Conservation (phyloP, 2,329 filamentous ascomycete species). For the Microdochium paspali region DNA sequence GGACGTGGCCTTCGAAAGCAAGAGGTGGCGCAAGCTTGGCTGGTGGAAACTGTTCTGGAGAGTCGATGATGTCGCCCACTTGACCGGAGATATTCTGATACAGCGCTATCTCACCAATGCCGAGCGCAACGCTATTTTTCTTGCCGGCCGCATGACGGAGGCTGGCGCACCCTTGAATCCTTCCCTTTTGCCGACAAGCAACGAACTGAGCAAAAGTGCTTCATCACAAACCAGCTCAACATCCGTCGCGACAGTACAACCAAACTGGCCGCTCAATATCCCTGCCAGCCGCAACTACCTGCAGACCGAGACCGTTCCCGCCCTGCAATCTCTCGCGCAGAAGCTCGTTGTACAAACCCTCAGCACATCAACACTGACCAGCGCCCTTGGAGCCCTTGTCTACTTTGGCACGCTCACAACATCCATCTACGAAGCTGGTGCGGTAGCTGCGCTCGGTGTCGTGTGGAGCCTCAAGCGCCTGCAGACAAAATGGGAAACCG, state of each 20-base stretch:
- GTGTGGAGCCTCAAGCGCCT: constrained; percentile 49
- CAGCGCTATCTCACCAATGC: constrained; percentile 69
- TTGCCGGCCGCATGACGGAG: constrained; percentile 65
- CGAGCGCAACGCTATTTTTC: constrained; percentile 74
- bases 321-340: constrained; percentile 64
- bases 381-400: constrained; percentile 42
- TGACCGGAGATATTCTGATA: constrained; percentile 69
- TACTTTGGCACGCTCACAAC: constrained; percentile 47
- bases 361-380: constrained; percentile 58
- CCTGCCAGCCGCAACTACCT: constrained; percentile 59
- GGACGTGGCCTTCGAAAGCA: constrained; percentile 66
- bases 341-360: constrained; percentile 66
- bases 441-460: constrained; percentile 50
- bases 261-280: constrained; percentile 66
- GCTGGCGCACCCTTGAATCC: constrained; percentile 16
- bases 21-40: constrained; percentile 66
- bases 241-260: neutral
- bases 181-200: constrained; percentile 3
- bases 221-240: constrained; percentile 7
- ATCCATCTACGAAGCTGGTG: constrained; percentile 50
- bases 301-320: constrained; percentile 56
- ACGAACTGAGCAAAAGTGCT: neutral
- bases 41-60: constrained; percentile 98
- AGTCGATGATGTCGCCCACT: constrained; percentile 82
- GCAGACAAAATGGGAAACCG: constrained; percentile 54